phyloP scores from a whole-genome alignment of 2,329 filamentous ascomycete species.

The Talaromyces piceae region DNA sequence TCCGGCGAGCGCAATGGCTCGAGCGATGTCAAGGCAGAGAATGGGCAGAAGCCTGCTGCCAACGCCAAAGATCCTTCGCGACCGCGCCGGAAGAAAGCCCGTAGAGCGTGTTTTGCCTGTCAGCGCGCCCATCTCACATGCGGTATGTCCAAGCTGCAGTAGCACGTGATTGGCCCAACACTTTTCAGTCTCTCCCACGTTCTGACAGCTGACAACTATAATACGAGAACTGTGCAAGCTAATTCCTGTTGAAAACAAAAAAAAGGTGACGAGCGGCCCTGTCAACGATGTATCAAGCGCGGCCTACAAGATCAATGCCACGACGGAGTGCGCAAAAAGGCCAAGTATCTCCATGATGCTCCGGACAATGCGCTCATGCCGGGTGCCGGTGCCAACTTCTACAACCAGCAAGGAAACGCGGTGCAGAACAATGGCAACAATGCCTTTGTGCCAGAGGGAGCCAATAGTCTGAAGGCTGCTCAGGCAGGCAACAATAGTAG shows the following conservation, averaged over 20 bases:
- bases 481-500: constrained; percentile 29
- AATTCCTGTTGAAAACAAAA: too few species aligned
- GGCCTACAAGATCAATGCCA: constrained; percentile 86
- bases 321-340: constrained; percentile 96
- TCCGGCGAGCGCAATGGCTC: constrained; percentile 29
- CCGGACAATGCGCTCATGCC: constrained; percentile 81
- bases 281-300: constrained; percentile 87
- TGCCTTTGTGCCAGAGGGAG: constrained; percentile 26
- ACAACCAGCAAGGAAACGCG: constrained; percentile 42
- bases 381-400: constrained; percentile 65
- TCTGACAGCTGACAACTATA: too few species aligned
- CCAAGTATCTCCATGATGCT: constrained; percentile 96
- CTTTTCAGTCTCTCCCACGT: too few species aligned
- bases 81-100: constrained; percentile 89
- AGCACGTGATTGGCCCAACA: background rate
- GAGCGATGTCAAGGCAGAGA: constrained; percentile 33
- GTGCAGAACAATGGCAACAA: constrained; percentile 21
- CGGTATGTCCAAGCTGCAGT: constrained; percentile 58
- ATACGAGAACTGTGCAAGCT: too few species aligned
- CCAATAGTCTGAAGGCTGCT: constrained; percentile 23
- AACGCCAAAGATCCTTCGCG: constrained; percentile 82
- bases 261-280: constrained; percentile 96
- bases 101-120: constrained; percentile 91
- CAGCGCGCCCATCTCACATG: constrained; percentile 96
- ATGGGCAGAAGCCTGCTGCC: constrained; percentile 45